Evolutionary conservation across 75 land plant species (phyloP).

Genomic region (Cunninghamia lanceolata): DNA sequence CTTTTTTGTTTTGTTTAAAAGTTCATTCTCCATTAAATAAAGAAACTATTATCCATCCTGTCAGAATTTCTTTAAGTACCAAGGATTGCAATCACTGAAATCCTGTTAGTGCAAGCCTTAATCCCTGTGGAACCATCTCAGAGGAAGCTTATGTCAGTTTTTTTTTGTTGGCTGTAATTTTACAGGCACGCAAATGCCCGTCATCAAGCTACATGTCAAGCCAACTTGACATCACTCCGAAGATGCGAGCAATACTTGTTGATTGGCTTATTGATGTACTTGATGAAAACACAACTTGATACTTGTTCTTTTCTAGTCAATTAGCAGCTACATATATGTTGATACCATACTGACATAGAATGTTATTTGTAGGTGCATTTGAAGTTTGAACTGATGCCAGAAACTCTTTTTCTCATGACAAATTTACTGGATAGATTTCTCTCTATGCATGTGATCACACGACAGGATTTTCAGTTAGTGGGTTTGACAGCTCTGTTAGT

Average conservation of each 20-base stretch:
- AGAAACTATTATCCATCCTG: neutral
- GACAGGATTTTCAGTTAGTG: slow-evolving; percentile 72
- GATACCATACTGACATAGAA: neutral
- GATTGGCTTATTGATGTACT: slow-evolving; percentile 88
- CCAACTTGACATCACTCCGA: slow-evolving; percentile 60
- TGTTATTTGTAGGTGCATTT: slow-evolving; percentile 59
- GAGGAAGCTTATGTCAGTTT: neutral
- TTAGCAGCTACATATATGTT: neutral
- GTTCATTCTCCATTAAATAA: neutral
- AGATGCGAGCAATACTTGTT: slow-evolving; percentile 72
- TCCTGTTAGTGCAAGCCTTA: neutral
- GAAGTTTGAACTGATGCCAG: slow-evolving; percentile 84
- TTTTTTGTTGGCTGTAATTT: neutral
- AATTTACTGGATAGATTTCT: slow-evolving; percentile 70
- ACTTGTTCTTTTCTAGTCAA: neutral
- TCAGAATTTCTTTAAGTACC: neutral
- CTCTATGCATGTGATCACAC: slow-evolving; percentile 30
- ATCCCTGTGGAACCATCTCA: neutral
- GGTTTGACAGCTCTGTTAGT: slow-evolving; percentile 81
- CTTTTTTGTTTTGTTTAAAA: neutral
- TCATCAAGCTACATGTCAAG: slow-evolving; percentile 58
- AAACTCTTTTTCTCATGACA: slow-evolving; percentile 74
- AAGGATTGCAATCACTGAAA: neutral
- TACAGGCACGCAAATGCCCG: slow-evolving; percentile 46
- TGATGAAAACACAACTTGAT: neutral